These are phyloP conservation scores for Nymphaea colorata DNA, from an alignment of 164 flowering plant species.

Conservation along the genomic window DNA sequence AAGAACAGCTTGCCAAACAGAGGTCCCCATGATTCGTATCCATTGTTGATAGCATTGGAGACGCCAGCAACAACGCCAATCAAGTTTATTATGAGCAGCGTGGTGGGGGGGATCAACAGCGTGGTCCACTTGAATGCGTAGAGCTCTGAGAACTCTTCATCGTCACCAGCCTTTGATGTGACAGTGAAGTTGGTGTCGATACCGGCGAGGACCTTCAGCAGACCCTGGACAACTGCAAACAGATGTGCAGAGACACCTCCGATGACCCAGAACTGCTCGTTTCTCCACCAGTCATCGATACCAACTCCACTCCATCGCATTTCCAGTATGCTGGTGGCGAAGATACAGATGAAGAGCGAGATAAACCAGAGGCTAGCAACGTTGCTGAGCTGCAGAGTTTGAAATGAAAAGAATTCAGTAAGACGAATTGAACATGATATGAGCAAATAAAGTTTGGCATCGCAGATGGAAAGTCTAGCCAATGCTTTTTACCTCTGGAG, in stretches of 20 bases:
- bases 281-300: conserved; percentile 71
- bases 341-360: conserved; percentile 50
- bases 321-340: conserved; percentile 45
- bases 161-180: conserved; percentile 53
- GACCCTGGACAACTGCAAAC: conserved; percentile 57
- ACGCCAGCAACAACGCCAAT: conserved; percentile 56
- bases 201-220: conserved; percentile 57
- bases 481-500: conserved; percentile 32
- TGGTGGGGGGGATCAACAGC: conserved; percentile 52
- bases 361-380: conserved; percentile 55
- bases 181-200: conserved; percentile 49
- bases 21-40: conserved; percentile 69
- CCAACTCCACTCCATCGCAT: conserved; percentile 71
- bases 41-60: conserved; percentile 54
- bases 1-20: conserved; percentile 54
- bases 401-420: background rate
- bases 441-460: background rate
- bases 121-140: conserved; percentile 61
- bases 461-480: background rate
- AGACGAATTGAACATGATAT: background rate
- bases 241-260: conserved; percentile 60
- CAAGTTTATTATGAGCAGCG: conserved; percentile 42
- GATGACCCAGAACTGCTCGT: conserved; percentile 69
- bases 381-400: conserved; percentile 41
- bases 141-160: conserved; percentile 39